phyloP scores from a whole-genome alignment of 257 asterid species.

The Leptodermis oblonga region DNA sequence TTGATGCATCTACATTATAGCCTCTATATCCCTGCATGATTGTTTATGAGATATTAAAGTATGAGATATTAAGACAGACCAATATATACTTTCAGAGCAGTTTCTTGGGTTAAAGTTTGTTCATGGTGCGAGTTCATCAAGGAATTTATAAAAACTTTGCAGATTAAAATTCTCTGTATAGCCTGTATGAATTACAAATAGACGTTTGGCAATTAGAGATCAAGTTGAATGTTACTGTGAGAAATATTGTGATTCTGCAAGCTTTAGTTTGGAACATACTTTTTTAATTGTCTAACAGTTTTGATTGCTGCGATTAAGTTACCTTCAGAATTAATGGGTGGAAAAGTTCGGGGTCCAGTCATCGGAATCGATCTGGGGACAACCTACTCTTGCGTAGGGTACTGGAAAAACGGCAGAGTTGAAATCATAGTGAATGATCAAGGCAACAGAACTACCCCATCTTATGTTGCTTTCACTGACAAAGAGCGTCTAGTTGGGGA shows the following conservation, averaged over 20 bases:
- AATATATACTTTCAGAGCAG: too few species aligned
- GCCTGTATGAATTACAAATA: neutral
- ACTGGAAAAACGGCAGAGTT: neutral
- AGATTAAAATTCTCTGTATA: neutral
- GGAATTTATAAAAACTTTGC: too few species aligned
- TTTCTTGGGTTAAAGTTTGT: too few species aligned
- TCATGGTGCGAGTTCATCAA: too few species aligned
- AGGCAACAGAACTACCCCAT: neutral
- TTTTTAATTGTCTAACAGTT: too few species aligned
- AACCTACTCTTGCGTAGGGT: neutral
- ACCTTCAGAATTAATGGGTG: neutral
- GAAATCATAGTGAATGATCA: neutral
- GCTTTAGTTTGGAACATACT: too few species aligned
- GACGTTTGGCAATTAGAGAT: neutral
- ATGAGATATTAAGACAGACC: too few species aligned
- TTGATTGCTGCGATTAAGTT: neutral
- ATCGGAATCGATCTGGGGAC: slow-evolving; percentile 4
- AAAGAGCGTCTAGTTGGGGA: neutral
- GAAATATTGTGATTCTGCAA: too few species aligned
- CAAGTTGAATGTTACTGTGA: neutral
- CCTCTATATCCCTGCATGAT: too few species aligned
- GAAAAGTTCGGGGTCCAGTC: neutral
- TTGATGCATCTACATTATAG: too few species aligned
- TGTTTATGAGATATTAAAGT: too few species aligned
- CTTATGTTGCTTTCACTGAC: neutral